Percentiles rank a stretch among this genome's conserved stretches.
These are phyloP conservation scores for Serendipita vermifera DNA, from an alignment of 768 basidiomycete genomes.

Conservation along the genomic window DNA sequence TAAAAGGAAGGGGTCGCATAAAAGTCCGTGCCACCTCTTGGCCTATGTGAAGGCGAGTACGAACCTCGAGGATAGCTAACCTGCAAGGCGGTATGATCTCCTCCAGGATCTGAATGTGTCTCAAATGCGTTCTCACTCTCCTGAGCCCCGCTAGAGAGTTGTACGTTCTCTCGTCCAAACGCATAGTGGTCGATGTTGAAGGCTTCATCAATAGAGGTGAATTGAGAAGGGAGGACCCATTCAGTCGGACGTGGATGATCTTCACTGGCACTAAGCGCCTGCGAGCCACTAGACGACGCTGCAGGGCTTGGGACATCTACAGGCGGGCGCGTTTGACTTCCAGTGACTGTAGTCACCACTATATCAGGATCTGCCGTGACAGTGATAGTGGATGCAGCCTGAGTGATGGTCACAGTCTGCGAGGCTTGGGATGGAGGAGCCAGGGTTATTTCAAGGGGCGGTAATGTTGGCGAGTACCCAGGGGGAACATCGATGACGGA, in stretches of 20 bases:
- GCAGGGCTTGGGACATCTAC: not conserved
- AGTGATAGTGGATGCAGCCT: not conserved
- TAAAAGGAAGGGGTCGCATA: constrained; percentile 36
- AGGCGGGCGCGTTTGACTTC: not conserved
- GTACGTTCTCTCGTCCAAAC: not conserved
- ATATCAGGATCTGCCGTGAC: not conserved
- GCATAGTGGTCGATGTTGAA: constrained; percentile 1
- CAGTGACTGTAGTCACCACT: not conserved
- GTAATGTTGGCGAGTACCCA: no score
- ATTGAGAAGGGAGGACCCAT: not conserved
- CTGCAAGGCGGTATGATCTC: not conserved
- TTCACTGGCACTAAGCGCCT: not conserved
- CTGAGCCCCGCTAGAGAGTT: no score
- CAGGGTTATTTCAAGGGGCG: no score
- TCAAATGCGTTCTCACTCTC: not conserved
- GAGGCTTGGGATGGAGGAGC: no score
- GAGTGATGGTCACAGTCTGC: not conserved
- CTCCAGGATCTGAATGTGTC: not conserved
- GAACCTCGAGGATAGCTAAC: constrained; percentile 3
- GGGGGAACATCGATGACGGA: no score
- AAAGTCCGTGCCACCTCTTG: constrained; percentile 64
- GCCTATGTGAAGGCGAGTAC: constrained; percentile 20
- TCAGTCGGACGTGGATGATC: not conserved
- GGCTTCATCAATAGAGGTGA: not conserved
- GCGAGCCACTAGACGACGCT: not conserved